Conservation (phyloP, 2,329 filamentous ascomycete genomes). For the Aspergillus calidoustus region DNA sequence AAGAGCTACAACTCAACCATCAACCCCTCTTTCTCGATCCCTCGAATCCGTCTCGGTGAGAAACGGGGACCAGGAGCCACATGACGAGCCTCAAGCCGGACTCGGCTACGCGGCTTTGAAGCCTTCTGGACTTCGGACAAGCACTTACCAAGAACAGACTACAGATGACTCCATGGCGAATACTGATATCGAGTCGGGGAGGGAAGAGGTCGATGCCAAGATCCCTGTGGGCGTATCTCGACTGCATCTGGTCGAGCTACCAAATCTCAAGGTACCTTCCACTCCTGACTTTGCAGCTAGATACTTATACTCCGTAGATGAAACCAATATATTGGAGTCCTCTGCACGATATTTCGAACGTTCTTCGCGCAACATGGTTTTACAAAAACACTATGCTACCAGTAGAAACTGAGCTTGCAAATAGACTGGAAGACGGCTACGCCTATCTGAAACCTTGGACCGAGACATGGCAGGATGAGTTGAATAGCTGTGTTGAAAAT, state of each 20-base stretch:
- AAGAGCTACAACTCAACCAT: conserved; percentile 40
- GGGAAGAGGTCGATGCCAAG: conserved; percentile 47
- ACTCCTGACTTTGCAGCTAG: neutral
- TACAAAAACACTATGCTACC: conserved; percentile 95
- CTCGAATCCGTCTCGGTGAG: conserved; percentile 32
- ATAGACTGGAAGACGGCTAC: conserved; percentile 91
- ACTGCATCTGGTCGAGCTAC: conserved; percentile 84
- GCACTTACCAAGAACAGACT: conserved; percentile 29
- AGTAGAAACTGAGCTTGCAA: conserved; percentile 81
- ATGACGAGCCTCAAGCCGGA: conserved; percentile 26
- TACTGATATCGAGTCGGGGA: conserved; percentile 17
- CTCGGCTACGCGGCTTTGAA: conserved; percentile 27
- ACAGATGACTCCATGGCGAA: conserved; percentile 18
- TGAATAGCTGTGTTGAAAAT: conserved; percentile 87
- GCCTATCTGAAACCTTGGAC: conserved; percentile 85
- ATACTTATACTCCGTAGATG: conserved; percentile 62
- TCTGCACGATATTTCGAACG: conserved; percentile 82
- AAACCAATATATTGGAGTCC: conserved; percentile 98
- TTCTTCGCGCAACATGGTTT: conserved; percentile 92
- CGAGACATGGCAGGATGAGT: conserved; percentile 88
- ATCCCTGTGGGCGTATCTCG: conserved; percentile 89
- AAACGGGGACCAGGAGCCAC: conserved; percentile 27
- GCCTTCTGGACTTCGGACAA: conserved; percentile 33
- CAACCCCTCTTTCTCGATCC: conserved; percentile 37
- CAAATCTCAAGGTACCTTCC: conserved; percentile 60